Conservation (phyloP, 1,139 yeast species). For the Blastobotrys persicus region DNA sequence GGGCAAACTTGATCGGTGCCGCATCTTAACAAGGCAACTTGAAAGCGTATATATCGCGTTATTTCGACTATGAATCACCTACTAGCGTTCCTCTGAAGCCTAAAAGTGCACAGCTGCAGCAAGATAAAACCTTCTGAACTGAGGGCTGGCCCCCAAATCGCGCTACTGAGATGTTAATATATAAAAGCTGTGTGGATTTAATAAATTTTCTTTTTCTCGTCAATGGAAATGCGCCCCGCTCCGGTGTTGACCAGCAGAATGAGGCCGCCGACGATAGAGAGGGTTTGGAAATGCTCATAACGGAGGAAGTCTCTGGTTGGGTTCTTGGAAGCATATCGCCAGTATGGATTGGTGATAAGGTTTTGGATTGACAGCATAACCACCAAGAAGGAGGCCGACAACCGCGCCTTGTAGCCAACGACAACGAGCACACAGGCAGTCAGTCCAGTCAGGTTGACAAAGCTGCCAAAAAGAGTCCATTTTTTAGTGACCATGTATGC, state of each 20-base stretch:
- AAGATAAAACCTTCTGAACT: too few relatives aligned
- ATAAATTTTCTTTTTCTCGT: slow-evolving; percentile 93
- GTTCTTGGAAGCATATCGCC: slow-evolving; percentile 70
- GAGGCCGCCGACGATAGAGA: slow-evolving; percentile 93
- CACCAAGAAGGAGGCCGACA: slow-evolving; percentile 79
- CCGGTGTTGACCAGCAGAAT: slow-evolving; percentile 90
- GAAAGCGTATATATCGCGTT: too few relatives aligned
- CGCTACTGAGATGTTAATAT: background rate
- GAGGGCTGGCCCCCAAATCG: background rate
- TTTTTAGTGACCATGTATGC: slow-evolving; percentile 80
- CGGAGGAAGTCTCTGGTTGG: slow-evolving; percentile 86
- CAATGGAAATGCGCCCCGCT: slow-evolving; percentile 91
- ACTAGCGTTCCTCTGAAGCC: too few relatives aligned
- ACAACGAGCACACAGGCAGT: slow-evolving; percentile 75
- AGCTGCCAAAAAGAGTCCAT: slow-evolving; percentile 65
- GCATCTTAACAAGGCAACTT: too few relatives aligned
- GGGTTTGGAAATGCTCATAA: slow-evolving; percentile 92
- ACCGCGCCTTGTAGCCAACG: slow-evolving; percentile 89
- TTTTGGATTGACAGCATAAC: slow-evolving; percentile 73
- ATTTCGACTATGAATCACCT: too few relatives aligned
- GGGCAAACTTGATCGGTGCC: too few relatives aligned
- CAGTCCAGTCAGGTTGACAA: slow-evolving; percentile 70
- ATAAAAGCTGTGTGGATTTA: slow-evolving; percentile 32
- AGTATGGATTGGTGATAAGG: slow-evolving; percentile 79
- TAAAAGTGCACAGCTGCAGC: too few relatives aligned